Evolutionary conservation across 495 filamentous ascomycete genomes (phyloP), one percentile per base, ranked within the genome.

Genomic region (Chaetomium fimeti): DNA sequence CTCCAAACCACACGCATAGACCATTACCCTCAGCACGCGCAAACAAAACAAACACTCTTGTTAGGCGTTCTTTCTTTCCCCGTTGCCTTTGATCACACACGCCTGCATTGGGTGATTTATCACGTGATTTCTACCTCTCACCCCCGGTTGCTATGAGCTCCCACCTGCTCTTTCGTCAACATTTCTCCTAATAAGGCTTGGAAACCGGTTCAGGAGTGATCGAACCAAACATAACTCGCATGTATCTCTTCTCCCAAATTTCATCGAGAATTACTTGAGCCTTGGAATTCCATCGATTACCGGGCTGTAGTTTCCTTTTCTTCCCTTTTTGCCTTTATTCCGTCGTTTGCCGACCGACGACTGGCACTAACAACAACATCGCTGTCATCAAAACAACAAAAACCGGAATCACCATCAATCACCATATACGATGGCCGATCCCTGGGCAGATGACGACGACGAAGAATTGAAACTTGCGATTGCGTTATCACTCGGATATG

Each of bases 401-500:
- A 36, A 5, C 22, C 13, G 5, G 16, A 43, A 12, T 49, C 45
- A 49, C 2, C 18, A 49, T 11, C 8, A 24, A 2, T 24, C 5
- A 3, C 28, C 24, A 2, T 29, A 0, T 9, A 15, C 36, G 7
- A 54, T 20, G 74, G 69, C 68, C 0, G 62, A 67, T 13, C 18
- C 60, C 32, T 7, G 52, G 2, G 65, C 61, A 1, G 38, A 53
- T 13, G 64, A 70, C 11, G 15, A 43, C 27, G 80, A 83, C 38
- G 79, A 79, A 36, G 78, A 75, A n/a, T 61, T 82, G 7, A 70
- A 74, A 25, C 74, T 77, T 20, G 79, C 78, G 20, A 78, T 81
- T 36, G 79, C 76, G 20, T 61, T 80, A 36, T 82, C 78, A 0
- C 72, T 80, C 1, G 72, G 74, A 22, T 69, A 78, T 57, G 77